A percentile compares a stretch with the other conserved stretches of the same genome.
phyloP scores from a whole-genome alignment of 495 filamentous ascomycete genomes.

The Trichoderma erinaceum region DNA sequence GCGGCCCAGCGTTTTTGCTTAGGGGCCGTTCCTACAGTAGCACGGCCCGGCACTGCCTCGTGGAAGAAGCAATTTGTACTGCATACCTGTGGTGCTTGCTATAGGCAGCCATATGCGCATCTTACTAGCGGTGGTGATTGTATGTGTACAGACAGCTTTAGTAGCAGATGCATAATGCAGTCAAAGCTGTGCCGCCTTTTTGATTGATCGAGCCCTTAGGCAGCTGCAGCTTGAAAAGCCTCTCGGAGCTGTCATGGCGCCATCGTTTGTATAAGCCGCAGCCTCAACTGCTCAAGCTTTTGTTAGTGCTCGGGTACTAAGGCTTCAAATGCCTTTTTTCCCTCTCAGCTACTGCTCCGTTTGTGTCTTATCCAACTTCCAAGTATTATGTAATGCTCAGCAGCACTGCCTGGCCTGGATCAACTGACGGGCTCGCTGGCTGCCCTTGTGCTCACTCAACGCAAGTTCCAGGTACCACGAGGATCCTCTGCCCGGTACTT shows the following conservation, averaged over 20 bases:
- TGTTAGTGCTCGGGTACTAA: too few relatives aligned
- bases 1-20: too few relatives aligned
- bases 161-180: not conserved
- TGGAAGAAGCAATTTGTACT: too few relatives aligned
- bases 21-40: too few relatives aligned
- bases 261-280: not conserved
- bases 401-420: not conserved
- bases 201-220: not conserved
- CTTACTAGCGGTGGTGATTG: not conserved
- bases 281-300: too few relatives aligned
- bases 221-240: not conserved
- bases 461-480: not conserved
- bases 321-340: not conserved
- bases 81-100: too few relatives aligned
- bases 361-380: not conserved
- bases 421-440: not conserved
- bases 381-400: not conserved
- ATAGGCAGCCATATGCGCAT: too few relatives aligned
- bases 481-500: too few relatives aligned
- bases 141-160: not conserved
- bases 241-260: too few relatives aligned
- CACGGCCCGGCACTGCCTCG: too few relatives aligned
- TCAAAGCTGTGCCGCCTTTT: not conserved
- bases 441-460: conserved; percentile 4
- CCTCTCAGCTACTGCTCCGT: not conserved